Conservation (phyloP, 208 protist genomes). For the Leishmania tropica region DNA sequence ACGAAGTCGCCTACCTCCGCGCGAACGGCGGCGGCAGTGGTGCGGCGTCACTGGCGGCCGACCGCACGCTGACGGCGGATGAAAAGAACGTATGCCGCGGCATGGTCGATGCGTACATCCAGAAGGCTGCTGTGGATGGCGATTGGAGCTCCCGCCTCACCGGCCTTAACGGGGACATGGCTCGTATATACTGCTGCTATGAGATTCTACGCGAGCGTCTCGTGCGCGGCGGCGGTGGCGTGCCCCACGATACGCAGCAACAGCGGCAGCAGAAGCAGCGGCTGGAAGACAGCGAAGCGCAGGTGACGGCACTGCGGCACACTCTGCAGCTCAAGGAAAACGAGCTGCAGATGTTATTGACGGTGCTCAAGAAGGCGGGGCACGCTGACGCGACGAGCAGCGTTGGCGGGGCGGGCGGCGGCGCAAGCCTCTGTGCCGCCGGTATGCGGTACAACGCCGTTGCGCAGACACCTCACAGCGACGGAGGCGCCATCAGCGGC, state of each 20-base stretch:
- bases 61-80: conserved; percentile 69
- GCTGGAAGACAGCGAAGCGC: conserved; percentile 41
- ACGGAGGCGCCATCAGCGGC: neutral
- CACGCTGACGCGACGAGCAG: conserved; percentile 14
- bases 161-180: conserved; percentile 82
- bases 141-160: conserved; percentile 55
- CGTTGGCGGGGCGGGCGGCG: conserved; percentile 67
- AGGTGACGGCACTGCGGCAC: conserved; percentile 63
- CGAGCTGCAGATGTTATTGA: conserved; percentile 90
- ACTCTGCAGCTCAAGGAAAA: conserved; percentile 93
- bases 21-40: conserved; percentile 39
- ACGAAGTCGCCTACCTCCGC: conserved; percentile 83
- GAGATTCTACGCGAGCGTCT: conserved; percentile 69
- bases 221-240: neutral
- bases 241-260: neutral
- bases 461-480: conserved; percentile 13
- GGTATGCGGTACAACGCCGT: conserved; percentile 25
- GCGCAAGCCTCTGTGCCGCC: conserved; percentile 40
- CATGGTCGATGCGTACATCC: conserved; percentile 72
- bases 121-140: conserved; percentile 35
- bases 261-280: conserved; percentile 13
- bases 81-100: conserved; percentile 69
- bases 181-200: conserved; percentile 91
- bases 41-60: conserved; percentile 26
- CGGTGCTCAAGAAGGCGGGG: conserved; percentile 73